These are phyloP conservation scores for Apostasia shenzhenica DNA, from an alignment of 106 monocot genomes.

Conservation along the genomic window DNA sequence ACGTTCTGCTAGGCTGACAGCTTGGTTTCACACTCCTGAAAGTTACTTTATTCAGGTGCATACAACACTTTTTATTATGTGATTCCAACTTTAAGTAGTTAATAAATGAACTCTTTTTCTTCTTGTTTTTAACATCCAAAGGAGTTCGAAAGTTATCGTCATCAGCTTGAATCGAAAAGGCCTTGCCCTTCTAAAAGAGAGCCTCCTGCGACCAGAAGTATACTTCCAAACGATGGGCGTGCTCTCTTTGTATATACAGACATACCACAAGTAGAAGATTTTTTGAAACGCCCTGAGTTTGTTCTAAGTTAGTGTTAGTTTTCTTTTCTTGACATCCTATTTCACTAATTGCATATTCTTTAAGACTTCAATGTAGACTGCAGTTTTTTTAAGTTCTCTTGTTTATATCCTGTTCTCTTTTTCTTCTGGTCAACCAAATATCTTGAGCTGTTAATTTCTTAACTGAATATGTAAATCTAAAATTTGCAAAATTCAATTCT, in stretches of 20 bases:
- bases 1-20: constrained; percentile 90
- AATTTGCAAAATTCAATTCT: too few relatives aligned
- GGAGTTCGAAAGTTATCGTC: constrained; percentile 59
- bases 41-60: constrained; percentile 87
- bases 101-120: not conserved
- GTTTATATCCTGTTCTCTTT: not conserved
- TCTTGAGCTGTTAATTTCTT: not conserved
- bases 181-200: constrained; percentile 6
- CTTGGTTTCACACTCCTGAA: constrained; percentile 97
- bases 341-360: not conserved
- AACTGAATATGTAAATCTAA: not conserved
- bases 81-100: not conserved
- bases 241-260: constrained; percentile 74
- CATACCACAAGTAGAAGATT: constrained; percentile 84
- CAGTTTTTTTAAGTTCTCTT: too few relatives aligned
- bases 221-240: constrained; percentile 44
- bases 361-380: not conserved
- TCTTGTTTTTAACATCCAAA: constrained; percentile 13
- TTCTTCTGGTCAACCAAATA: not conserved
- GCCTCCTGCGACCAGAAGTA: constrained; percentile 26
- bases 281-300: constrained; percentile 74
- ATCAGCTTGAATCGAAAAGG: constrained; percentile 33
- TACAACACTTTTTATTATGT: not conserved
- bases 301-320: constrained; percentile 56
- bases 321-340: not conserved